Percentiles rank a stretch among this genome's conserved stretches.
These are phyloP conservation scores for Elsinoe necatrix DNA, from an alignment of 2,329 filamentous ascomycete genomes.

Conservation along the genomic window DNA sequence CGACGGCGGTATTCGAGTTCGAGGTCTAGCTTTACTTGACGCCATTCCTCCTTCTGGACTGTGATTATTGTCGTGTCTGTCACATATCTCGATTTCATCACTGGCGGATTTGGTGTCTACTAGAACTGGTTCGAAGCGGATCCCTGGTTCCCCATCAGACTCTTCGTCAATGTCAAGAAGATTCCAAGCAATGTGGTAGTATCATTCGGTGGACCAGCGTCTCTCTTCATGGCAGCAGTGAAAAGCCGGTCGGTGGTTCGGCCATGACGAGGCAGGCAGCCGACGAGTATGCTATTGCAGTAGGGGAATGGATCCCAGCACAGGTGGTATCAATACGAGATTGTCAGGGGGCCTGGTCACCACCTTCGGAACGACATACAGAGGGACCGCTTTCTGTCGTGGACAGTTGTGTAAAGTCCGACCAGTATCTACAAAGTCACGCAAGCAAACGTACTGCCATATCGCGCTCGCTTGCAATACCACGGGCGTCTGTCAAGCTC, in stretches of 20 bases:
- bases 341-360: conserved; percentile 42
- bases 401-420: not conserved
- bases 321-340: conserved; percentile 35
- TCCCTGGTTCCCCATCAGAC: conserved; percentile 41
- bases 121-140: conserved; percentile 41
- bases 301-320: too few species aligned
- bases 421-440: not conserved
- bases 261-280: conserved; percentile 34
- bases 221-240: conserved; percentile 36
- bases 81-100: not conserved
- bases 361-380: conserved; percentile 47
- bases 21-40: not conserved
- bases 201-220: conserved; percentile 25
- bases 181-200: conserved; percentile 33
- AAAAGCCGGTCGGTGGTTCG: conserved; percentile 36
- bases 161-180: conserved; percentile 38
- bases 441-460: not conserved
- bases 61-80: not conserved
- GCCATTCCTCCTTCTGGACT: conserved; percentile 4
- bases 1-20: conserved; percentile 1
- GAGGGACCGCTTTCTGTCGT: conserved; percentile 36
- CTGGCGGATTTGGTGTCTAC: conserved; percentile 33
- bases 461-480: not conserved
- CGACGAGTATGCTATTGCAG: conserved; percentile 31
- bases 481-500: not conserved